Evolutionary conservation across 2,329 filamentous ascomycete genomes (phyloP), one percentile per base, ranked within the genome.

Genomic region (Aureobasidium leucospermi): DNA sequence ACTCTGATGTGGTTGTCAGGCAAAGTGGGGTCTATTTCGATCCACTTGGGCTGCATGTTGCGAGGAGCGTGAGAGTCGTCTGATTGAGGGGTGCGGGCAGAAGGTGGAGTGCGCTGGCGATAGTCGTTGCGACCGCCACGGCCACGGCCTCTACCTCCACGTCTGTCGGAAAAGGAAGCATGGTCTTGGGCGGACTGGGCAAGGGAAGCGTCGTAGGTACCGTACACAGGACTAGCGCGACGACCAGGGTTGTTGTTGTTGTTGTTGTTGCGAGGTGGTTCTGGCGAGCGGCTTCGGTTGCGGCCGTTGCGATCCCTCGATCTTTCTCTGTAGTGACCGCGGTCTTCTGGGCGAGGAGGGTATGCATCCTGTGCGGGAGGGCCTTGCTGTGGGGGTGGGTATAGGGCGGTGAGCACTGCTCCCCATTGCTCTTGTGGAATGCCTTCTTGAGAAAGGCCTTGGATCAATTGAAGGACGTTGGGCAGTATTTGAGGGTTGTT

Each of bases 1-100:
- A 99, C 94, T 76, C 92, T 94, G 75, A 99, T 96, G 67, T 84
- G 82, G 62, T 89, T 88, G 63, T 82, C 79, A 3, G 88, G 86
- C 62, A 99, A 79, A 7, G 75, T 83, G 57, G 81, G 78, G 73
- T 99, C 94, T 74, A 84, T 88, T 51, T 92, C 87, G 61, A 96
- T 79, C 80, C 85, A 90, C 75, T 95, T 96, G 49, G 77, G 59
- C 6, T 51, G 43, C 15, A 39, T 36, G 34, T 45, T 48, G 3
- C 13, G 47, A n/a, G 38, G 46, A 11, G 38, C 31, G 2, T 39
- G 38, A 15, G 41, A 11, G 13, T 52, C 39, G 4, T 59, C 58
- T 19, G 28, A n/a, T 3, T 52, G 39, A 15, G 46, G 46, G 29
- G 46, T 46, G 6, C 76, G 53, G 77, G 66, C 46, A 67, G 65